These are phyloP conservation scores for Alternaria solani DNA, from an alignment of 2,329 filamentous ascomycete genomes.

Conservation along the genomic window DNA sequence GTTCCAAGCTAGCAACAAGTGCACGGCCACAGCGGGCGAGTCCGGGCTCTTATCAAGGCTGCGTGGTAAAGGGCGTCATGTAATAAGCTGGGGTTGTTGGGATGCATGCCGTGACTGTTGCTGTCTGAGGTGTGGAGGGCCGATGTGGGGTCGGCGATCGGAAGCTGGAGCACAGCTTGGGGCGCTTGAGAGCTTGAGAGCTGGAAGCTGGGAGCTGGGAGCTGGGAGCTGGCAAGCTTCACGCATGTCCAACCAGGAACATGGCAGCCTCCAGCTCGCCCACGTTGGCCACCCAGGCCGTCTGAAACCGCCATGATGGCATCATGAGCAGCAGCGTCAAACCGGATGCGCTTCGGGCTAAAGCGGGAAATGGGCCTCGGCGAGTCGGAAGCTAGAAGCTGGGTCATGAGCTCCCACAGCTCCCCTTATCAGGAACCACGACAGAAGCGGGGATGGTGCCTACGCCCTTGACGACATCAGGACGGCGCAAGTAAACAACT, in stretches of 20 bases:
- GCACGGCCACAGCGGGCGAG: slow-evolving; percentile 33
- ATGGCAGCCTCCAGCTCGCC: slow-evolving; percentile 41
- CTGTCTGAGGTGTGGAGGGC: slow-evolving; percentile 32
- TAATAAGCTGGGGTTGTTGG: slow-evolving; percentile 33
- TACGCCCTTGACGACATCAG: slow-evolving; percentile 41
- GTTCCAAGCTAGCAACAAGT: slow-evolving; percentile 21
- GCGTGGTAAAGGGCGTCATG: slow-evolving; percentile 30
- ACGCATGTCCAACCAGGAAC: slow-evolving; percentile 20
- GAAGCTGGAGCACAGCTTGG: slow-evolving; percentile 18
- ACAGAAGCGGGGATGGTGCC: slow-evolving; percentile 34
- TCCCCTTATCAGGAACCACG: slow-evolving; percentile 39
- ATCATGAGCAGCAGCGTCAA: slow-evolving; percentile 37
- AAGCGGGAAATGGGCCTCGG: slow-evolving; percentile 39
- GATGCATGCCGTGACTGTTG: slow-evolving; percentile 36
- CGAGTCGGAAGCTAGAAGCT: slow-evolving; percentile 34
- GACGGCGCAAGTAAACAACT: slow-evolving; percentile 25
- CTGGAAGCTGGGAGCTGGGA: slow-evolving; percentile 7
- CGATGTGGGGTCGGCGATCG: slow-evolving; percentile 31
- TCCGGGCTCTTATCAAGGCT: slow-evolving; percentile 39
- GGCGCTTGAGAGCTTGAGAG: slow-evolving; percentile 13
- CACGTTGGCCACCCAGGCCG: slow-evolving; percentile 45
- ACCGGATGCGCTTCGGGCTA: slow-evolving; percentile 35
- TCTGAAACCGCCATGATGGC: slow-evolving; percentile 46
- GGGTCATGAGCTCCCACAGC: slow-evolving; percentile 32
- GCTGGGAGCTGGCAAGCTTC: slow-evolving; percentile 17